A percentile compares a stretch with the other conserved stretches of the same genome.
phyloP scores from a whole-genome alignment of 148 eudicot genomes.

The Fagopyrum homotropicum region DNA sequence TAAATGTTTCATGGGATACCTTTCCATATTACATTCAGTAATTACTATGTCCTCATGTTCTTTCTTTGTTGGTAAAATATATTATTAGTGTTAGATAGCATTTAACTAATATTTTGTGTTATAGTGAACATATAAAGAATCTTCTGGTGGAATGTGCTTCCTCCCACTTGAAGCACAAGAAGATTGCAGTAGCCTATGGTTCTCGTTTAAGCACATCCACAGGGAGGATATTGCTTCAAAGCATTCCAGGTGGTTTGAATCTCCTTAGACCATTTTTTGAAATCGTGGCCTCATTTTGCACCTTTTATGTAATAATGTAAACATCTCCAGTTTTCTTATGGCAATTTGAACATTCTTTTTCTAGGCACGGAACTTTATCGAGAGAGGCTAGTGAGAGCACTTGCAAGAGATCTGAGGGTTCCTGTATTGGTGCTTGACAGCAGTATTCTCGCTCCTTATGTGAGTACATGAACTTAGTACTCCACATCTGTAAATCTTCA shows the following conservation, averaged over 20 bases:
- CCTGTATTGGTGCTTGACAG: slow-evolving; percentile 87
- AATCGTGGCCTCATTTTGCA: not conserved
- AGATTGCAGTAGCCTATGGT: slow-evolving; percentile 57
- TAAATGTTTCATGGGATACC: slow-evolving; percentile 81
- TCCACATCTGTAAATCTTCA: not conserved
- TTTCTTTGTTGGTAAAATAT: not conserved
- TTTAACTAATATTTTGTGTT: too few species aligned
- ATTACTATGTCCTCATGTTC: slow-evolving; percentile 18
- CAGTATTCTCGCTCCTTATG: slow-evolving; percentile 79
- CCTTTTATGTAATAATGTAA: not conserved
- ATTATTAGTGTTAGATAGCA: slow-evolving; percentile 14
- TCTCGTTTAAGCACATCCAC: slow-evolving; percentile 65
- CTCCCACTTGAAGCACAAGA: slow-evolving; percentile 68
- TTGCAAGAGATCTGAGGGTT: slow-evolving; percentile 77
- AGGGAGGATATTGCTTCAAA: slow-evolving; percentile 84
- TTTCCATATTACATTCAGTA: slow-evolving; percentile 87
- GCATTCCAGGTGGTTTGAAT: slow-evolving; percentile 59
- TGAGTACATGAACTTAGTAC: slow-evolving; percentile 26
- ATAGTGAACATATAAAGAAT: slow-evolving; percentile 67
- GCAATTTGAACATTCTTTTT: not conserved
- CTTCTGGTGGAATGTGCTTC: slow-evolving; percentile 78
- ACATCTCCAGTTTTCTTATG: not conserved
- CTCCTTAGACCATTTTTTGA: not conserved
- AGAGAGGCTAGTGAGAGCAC: slow-evolving; percentile 87
- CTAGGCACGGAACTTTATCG: slow-evolving; percentile 91